phyloP scores from a whole-genome alignment of 495 filamentous ascomycete species.

The Neurospora terricola region DNA sequence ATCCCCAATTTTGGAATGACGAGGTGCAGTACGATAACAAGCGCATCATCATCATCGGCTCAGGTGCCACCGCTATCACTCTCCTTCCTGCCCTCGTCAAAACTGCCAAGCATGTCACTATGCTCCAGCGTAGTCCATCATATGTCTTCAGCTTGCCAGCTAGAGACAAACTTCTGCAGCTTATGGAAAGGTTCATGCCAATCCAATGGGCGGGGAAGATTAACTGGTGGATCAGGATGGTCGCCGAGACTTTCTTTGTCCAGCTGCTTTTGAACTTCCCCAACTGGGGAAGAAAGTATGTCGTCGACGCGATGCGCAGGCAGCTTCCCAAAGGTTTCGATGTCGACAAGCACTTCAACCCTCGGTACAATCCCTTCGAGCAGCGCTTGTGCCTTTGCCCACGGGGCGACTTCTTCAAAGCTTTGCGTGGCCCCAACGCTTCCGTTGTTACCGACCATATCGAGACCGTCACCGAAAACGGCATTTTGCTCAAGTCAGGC shows the following conservation, averaged over 20 bases:
- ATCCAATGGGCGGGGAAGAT: constrained; percentile 25
- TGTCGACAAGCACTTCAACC: constrained; percentile 59
- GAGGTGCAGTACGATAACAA: constrained; percentile 40
- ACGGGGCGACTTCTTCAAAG: constrained; percentile 61
- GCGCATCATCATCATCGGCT: constrained; percentile 45
- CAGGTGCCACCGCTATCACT: constrained; percentile 48
- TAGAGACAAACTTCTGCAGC: constrained; percentile 22
- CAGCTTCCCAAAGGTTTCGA: constrained; percentile 48
- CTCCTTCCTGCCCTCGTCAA: constrained; percentile 41
- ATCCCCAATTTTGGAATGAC: constrained; percentile 56
- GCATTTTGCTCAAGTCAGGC: constrained; percentile 49
- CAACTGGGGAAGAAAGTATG: constrained; percentile 30
- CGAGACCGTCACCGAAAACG: constrained; percentile 47
- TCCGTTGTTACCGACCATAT: constrained; percentile 61
- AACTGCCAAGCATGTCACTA: constrained; percentile 41
- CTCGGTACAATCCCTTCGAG: constrained; percentile 61
- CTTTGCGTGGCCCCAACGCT: constrained; percentile 46
- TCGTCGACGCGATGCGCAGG: constrained; percentile 30
- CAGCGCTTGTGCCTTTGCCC: constrained; percentile 66
- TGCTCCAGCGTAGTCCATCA: constrained; percentile 47
- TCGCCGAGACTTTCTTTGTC: constrained; percentile 22
- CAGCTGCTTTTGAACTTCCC: constrained; percentile 38
- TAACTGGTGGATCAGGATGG: constrained; percentile 26
- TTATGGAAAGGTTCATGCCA: constrained; percentile 27
- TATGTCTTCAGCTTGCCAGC: constrained; percentile 46